Evolutionary conservation across 1,284 basidiomycete species (phyloP).

Genomic region (Boletus sp.): DNA sequence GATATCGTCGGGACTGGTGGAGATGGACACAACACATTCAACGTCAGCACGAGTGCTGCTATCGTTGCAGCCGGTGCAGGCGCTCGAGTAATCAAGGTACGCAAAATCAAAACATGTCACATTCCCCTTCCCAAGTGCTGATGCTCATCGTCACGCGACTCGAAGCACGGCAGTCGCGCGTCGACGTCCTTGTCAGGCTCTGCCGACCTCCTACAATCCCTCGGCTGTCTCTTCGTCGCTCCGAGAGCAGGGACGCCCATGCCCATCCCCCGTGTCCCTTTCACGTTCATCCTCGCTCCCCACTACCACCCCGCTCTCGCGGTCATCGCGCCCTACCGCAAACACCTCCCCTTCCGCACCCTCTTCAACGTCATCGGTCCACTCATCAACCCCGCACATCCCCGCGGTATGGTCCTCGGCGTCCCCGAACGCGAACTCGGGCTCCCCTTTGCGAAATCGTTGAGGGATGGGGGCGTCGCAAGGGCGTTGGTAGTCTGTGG

Average conservation of each 20-base stretch:
- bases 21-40: slow-evolving; percentile 96
- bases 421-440: slow-evolving; percentile 89
- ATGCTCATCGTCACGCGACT: slow-evolving; percentile 40
- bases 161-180: slow-evolving; percentile 84
- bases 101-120: slow-evolving; percentile 13
- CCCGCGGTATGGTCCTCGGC: slow-evolving; percentile 86
- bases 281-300: slow-evolving; percentile 92
- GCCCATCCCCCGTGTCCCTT: slow-evolving; percentile 65
- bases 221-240: slow-evolving; percentile 79
- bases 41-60: slow-evolving; percentile 94
- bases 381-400: slow-evolving; percentile 88
- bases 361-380: slow-evolving; percentile 98
- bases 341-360: slow-evolving; percentile 90
- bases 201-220: slow-evolving; percentile 86
- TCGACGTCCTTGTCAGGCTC: slow-evolving; percentile 95
- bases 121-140: background rate
- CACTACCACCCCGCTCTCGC: slow-evolving; percentile 92
- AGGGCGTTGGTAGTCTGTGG: slow-evolving; percentile 95
- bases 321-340: slow-evolving; percentile 82
- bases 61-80: slow-evolving; percentile 96
- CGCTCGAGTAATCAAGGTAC: slow-evolving; percentile 88
- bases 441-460: slow-evolving; percentile 75
- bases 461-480: slow-evolving; percentile 68
- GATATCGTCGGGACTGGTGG: slow-evolving; percentile 78
- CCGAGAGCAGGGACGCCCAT: slow-evolving; percentile 57